Percentiles rank a stretch among this genome's conserved stretches.
Conservation (phyloP, 495 filamentous ascomycete genomes). For the Lasiosphaeria hispida region DNA sequence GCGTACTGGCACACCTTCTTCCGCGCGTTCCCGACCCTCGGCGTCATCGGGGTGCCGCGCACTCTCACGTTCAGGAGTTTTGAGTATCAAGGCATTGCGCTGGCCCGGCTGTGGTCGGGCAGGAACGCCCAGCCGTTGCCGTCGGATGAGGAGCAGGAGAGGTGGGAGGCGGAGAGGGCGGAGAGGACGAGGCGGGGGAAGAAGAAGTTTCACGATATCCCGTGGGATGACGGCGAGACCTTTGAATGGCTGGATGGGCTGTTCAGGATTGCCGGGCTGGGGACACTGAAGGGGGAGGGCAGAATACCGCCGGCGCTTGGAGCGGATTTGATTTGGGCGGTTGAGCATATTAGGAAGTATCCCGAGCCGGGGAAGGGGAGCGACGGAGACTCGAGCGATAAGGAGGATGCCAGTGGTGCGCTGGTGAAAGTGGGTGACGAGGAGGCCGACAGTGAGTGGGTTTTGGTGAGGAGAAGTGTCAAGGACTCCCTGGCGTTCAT, state of each 20-base stretch:
- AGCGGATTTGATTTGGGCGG: constrained; percentile 43
- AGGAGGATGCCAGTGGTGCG: no score
- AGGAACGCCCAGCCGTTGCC: constrained; percentile 36
- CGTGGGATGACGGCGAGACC: constrained; percentile 47
- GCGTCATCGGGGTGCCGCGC: constrained; percentile 43
- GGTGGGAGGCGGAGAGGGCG: constrained; percentile 39
- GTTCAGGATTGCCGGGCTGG: constrained; percentile 44
- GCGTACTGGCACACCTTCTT: constrained; percentile 49
- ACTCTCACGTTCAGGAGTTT: constrained; percentile 49
- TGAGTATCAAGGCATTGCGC: constrained; percentile 51
- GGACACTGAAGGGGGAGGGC: constrained; percentile 41
- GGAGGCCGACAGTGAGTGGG: constrained; percentile 23
- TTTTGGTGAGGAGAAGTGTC: constrained; percentile 22
- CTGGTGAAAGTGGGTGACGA: not conserved
- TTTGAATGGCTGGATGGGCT: constrained; percentile 39
- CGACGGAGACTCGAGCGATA: not conserved
- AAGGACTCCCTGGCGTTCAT: constrained; percentile 35
- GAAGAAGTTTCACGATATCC: constrained; percentile 48
- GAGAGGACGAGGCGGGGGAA: constrained; percentile 22
- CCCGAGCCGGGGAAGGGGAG: constrained; percentile 38
- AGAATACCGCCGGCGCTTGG: constrained; percentile 44
- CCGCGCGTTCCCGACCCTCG: constrained; percentile 39
- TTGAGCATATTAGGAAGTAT: constrained; percentile 50
- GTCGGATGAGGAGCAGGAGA: constrained; percentile 29
- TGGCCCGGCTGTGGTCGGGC: constrained; percentile 44